Evolutionary conservation across 1,284 basidiomycete species (phyloP).

Genomic region (Trichosporon faecale): DNA sequence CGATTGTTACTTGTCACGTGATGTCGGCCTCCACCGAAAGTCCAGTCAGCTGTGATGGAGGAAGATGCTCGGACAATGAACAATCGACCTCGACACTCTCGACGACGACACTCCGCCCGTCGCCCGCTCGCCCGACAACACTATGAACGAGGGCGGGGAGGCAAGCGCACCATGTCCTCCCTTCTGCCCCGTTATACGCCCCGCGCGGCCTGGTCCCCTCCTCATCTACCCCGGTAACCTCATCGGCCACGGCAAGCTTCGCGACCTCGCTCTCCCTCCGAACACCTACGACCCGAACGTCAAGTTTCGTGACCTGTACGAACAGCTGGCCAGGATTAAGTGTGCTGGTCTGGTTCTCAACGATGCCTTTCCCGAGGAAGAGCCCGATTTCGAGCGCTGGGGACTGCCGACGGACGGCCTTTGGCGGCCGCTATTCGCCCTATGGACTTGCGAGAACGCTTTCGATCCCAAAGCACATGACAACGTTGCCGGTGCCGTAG

Average conservation of each 20-base stretch:
- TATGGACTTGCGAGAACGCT: not conserved
- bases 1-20: not conserved
- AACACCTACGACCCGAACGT: not conserved
- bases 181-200: not conserved
- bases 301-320: not conserved
- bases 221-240: not conserved
- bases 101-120: not conserved
- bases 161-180: not conserved
- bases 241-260: not conserved
- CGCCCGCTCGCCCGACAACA: not conserved
- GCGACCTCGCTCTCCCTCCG: not conserved
- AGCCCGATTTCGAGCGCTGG: not conserved
- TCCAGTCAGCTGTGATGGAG: too few relatives aligned
- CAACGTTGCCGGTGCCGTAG: not conserved
- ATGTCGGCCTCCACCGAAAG: not conserved
- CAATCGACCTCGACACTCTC: not conserved
- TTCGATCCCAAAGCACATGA: not conserved
- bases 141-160: not conserved
- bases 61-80: not conserved
- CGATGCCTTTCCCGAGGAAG: not conserved
- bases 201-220: not conserved
- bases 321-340: not conserved
- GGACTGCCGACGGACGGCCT: not conserved
- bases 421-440: not conserved
- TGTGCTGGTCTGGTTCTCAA: not conserved